These are phyloP conservation scores for Ophiostoma sp. DNA, from an alignment of 2,329 filamentous ascomycete genomes.

Conservation along the genomic window DNA sequence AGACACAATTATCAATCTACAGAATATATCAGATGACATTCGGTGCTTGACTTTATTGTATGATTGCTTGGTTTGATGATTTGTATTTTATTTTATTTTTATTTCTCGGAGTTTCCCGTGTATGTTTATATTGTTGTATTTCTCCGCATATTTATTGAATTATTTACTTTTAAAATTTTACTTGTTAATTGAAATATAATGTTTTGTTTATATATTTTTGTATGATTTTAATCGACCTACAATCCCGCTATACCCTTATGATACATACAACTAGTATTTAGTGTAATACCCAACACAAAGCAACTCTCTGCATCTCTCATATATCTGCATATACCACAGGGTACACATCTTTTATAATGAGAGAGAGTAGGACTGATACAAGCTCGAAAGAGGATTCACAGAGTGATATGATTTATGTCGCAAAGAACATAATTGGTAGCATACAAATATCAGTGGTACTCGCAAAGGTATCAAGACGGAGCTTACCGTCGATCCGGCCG, in stretches of 20 bases:
- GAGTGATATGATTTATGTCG: not conserved
- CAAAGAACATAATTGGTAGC: not conserved
- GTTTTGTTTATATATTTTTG: too few species aligned
- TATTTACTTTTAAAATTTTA: too few species aligned
- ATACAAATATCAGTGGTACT: not conserved
- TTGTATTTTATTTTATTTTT: too few species aligned
- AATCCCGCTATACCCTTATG: too few species aligned
- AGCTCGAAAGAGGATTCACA: not conserved
- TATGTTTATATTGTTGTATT: too few species aligned
- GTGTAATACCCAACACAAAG: too few species aligned
- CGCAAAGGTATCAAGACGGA: not conserved
- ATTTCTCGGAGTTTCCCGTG: too few species aligned
- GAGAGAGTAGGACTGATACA: not conserved
- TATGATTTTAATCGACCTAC: too few species aligned
- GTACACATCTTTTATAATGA: not conserved
- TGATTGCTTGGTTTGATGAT: not conserved
- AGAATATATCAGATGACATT: not conserved
- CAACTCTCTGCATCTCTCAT: too few species aligned
- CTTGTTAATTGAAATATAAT: too few species aligned
- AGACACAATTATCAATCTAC: not conserved
- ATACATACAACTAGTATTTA: too few species aligned
- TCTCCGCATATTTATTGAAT: too few species aligned
- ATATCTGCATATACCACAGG: not conserved
- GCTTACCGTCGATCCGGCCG: not conserved
- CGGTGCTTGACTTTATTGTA: not conserved